Conservation (phyloP, 805 yeast genomes). For the Candida arabinofermentans region DNA sequence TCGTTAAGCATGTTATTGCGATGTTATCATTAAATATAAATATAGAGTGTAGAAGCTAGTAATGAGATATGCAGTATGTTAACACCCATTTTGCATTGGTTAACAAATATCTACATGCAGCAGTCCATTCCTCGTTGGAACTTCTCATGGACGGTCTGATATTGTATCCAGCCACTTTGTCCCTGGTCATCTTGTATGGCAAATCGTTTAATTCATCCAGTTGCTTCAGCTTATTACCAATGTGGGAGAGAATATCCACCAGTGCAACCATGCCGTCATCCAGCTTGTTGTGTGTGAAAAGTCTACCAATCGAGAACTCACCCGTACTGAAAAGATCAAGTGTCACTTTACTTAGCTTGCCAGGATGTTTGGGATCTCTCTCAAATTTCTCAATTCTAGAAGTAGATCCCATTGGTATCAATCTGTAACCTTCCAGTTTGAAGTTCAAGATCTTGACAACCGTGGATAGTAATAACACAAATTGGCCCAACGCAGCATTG, state of each 20-base stretch:
- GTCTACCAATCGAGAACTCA: constrained; percentile 65
- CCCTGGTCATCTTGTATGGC: constrained; percentile 71
- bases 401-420: constrained; percentile 81
- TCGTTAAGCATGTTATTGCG: too few relatives aligned
- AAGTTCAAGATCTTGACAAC: constrained; percentile 54
- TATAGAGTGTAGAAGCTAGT: not conserved
- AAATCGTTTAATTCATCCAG: constrained; percentile 55
- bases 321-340: constrained; percentile 65
- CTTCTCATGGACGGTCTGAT: constrained; percentile 62
- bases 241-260: constrained; percentile 53
- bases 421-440: constrained; percentile 52
- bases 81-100: constrained; percentile 83
- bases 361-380: constrained; percentile 31
- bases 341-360: constrained; percentile 35
- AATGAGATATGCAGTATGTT: constrained; percentile 56
- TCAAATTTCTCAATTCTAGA: constrained; percentile 66
- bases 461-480: constrained; percentile 65
- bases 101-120: constrained; percentile 76
- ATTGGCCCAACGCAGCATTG: constrained; percentile 87
- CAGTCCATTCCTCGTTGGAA: constrained; percentile 81
- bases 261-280: constrained; percentile 82
- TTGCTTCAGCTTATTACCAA: constrained; percentile 41
- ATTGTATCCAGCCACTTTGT: constrained; percentile 71
- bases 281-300: constrained; percentile 68
- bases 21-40: too few relatives aligned